Conservation (phyloP, 805 yeast genomes). For the Candida multigemmis region DNA sequence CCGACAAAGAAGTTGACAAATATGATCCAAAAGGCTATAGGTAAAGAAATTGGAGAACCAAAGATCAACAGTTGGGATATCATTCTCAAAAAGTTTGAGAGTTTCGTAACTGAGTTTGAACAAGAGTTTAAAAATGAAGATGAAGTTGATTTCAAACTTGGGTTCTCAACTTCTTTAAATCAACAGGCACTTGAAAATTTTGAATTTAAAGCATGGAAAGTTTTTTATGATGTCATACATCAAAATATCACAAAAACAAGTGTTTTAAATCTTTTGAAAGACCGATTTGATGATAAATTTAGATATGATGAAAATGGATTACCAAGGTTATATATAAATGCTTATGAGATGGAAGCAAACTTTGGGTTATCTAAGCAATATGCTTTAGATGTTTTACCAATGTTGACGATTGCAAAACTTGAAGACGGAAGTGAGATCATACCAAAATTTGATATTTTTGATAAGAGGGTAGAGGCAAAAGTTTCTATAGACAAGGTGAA, state of each 20-base stretch:
- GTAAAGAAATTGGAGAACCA: slow-evolving; percentile 42
- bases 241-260: slow-evolving; percentile 60
- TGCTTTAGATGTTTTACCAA: slow-evolving; percentile 51
- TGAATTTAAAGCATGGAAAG: slow-evolving; percentile 53
- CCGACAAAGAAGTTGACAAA: slow-evolving; percentile 37
- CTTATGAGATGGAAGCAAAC: slow-evolving; percentile 59
- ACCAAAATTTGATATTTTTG: slow-evolving; percentile 46
- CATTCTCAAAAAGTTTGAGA: slow-evolving; percentile 35
- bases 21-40: slow-evolving; percentile 42
- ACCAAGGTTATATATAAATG: slow-evolving; percentile 74
- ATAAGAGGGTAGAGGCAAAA: slow-evolving; percentile 12
- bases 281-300: slow-evolving; percentile 73
- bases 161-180: slow-evolving; percentile 39
- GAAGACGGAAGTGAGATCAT: slow-evolving; percentile 45
- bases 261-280: slow-evolving; percentile 58
- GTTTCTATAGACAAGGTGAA: no score
- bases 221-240: slow-evolving; percentile 48
- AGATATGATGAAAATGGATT: slow-evolving; percentile 75
- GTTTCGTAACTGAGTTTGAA: slow-evolving; percentile 3
- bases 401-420: slow-evolving; percentile 46
- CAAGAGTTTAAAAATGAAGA: slow-evolving; percentile 10
- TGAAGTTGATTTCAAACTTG: slow-evolving; percentile 56
- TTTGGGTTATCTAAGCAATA: slow-evolving; percentile 51
- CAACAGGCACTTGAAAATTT: slow-evolving; percentile 31
- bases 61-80: slow-evolving; percentile 52